Base-by-base conservation (phyloP, 2,329 filamentous ascomycete genomes). In the Daldinia eschscholtzii region DNA sequence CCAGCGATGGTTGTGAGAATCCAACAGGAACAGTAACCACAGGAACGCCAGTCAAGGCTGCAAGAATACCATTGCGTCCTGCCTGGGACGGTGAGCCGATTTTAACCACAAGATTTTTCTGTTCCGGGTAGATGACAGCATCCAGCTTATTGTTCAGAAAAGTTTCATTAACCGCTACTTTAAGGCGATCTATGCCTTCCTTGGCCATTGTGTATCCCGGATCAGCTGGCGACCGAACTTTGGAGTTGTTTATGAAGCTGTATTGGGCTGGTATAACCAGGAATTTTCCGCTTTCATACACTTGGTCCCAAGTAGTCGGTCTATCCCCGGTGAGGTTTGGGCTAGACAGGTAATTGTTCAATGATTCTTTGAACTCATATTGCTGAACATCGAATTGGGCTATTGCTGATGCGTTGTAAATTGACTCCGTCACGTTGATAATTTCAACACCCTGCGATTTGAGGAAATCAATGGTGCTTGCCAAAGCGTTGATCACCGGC, bases 51-150 rank as follows among this genome's bases (percentile, higher is more conserved):
- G 81, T 82, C 64, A 83, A 66, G 13, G 80, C 81, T 12, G 75
- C 84, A 67, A 81, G 73, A 26, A 81, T 79, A n/a, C 79, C 79
- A 70, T 81, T 91, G 2, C 89, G 81, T 0, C 88, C 88, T n/a
- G 80, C 80, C 77, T 91, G 89, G 0, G 83, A 85, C 0, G 84
- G 80, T 0, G 84, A 83, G 2, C 88, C 88, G 26, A 90, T 77
- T 52, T 84, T 83, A 2, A 90, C 88, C 5, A 89, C 87, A 1
- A 91, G 83, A 61, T 89, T 89, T 74, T 85, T 85, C 73, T 91
- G 89, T 74, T 91, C 85, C 0, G 89, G 89, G 76, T 91, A 91
- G 72, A 90, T 84, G 39, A 91, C 72, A 0, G 85, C 88, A 74
- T 89, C 86, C 13, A 91, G 80, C 0, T 77, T 67, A 68, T 88